A percentile compares a stretch with the other conserved stretches of the same genome.
Evolutionary conservation across 2,329 filamentous ascomycete species (phyloP).

Genomic region (Setomelanomma holmii): DNA sequence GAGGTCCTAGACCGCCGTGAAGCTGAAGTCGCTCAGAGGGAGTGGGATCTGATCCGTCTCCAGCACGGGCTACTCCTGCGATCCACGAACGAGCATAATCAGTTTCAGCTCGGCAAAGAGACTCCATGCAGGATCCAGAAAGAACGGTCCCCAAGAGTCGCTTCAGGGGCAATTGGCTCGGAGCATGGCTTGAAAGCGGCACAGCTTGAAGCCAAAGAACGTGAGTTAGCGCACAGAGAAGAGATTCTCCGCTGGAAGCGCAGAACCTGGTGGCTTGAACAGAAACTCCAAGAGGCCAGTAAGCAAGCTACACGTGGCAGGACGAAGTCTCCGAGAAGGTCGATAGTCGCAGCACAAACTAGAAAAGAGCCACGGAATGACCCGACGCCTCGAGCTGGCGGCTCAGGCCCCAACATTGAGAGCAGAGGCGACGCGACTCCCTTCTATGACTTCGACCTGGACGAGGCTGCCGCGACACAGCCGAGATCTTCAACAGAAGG

Average conservation of each 20-base stretch:
- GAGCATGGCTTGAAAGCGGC: not conserved
- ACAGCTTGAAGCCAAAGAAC: constrained; percentile 9
- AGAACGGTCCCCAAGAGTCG: not conserved
- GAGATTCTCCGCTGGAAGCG: constrained; percentile 16
- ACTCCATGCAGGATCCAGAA: not conserved
- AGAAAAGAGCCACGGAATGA: too few relatives aligned
- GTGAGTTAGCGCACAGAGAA: constrained; percentile 11
- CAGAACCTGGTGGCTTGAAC: constrained; percentile 10
- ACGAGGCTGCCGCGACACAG: too few relatives aligned
- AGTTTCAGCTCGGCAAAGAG: too few relatives aligned
- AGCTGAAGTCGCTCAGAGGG: too few relatives aligned
- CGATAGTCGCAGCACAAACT: not conserved
- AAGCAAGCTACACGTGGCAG: not conserved
- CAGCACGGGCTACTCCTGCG: not conserved
- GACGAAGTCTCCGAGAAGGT: not conserved
- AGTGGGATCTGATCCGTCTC: not conserved
- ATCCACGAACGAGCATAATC: too few relatives aligned
- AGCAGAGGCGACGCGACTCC: too few relatives aligned
- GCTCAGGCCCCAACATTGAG: too few relatives aligned
- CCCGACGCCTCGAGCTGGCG: too few relatives aligned
- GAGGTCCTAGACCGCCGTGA: too few relatives aligned
- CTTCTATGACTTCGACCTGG: too few relatives aligned
- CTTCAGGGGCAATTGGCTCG: too few relatives aligned
- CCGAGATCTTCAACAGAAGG: too few relatives aligned
- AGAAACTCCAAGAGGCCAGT: constrained; percentile 1